A percentile compares a stretch with the other conserved stretches of the same genome.
These are phyloP conservation scores for Lunularia cruciata DNA, from an alignment of 225 moss, liverwort and hornwort genomes.

Conservation along the genomic window DNA sequence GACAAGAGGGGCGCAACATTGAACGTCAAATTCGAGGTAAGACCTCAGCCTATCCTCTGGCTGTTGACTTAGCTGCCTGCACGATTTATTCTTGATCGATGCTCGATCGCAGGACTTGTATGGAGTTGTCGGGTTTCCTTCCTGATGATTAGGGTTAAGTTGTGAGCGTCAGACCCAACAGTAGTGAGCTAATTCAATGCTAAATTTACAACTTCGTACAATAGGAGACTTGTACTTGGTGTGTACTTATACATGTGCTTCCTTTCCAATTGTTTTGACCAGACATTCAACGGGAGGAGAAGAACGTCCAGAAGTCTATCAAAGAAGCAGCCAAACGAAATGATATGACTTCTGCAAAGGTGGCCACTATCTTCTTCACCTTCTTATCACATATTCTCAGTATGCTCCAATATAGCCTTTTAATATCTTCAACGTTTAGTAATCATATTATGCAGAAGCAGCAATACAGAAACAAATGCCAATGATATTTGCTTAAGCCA, in stretches of 20 bases:
- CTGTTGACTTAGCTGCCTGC: not conserved
- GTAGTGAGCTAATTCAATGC: too few relatives aligned
- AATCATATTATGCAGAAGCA: too few relatives aligned
- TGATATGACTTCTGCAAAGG: constrained; percentile 97
- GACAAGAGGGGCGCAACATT: constrained; percentile 83
- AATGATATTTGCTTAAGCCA: too few relatives aligned
- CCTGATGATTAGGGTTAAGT: not conserved
- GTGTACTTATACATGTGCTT: not conserved
- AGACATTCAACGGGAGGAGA: constrained; percentile 99
- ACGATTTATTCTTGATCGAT: not conserved
- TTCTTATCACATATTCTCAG: too few relatives aligned
- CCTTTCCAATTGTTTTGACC: not conserved
- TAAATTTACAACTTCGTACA: too few relatives aligned
- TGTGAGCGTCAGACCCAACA: too few relatives aligned
- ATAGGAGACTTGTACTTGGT: not conserved
- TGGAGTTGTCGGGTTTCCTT: too few relatives aligned
- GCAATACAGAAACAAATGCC: too few relatives aligned
- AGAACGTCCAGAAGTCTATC: constrained; percentile 87
- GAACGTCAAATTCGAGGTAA: constrained; percentile 94
- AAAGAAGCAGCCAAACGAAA: constrained; percentile 96
- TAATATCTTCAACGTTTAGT: too few relatives aligned
- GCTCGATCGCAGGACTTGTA: not conserved
- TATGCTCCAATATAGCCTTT: too few relatives aligned
- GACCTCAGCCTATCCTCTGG: not conserved
- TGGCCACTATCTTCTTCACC: too few relatives aligned